These are phyloP conservation scores for Fusarium agapanthi DNA, from an alignment of 2,329 filamentous ascomycete species.

Conservation along the genomic window DNA sequence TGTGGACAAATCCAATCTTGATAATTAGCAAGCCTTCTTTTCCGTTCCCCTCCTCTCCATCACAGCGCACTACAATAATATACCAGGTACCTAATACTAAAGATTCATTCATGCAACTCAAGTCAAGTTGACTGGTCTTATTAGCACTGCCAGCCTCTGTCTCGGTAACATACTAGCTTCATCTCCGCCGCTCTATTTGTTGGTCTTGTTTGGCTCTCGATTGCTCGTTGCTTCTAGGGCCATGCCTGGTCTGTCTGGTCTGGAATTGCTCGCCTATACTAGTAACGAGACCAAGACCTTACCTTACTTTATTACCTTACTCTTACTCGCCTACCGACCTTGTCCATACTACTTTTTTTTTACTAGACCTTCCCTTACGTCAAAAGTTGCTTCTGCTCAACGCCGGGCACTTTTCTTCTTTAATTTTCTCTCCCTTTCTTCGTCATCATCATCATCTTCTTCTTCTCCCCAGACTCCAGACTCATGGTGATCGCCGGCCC, in stretches of 20 bases:
- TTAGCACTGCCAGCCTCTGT: conserved; percentile 18
- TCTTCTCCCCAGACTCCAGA: conserved; percentile 12
- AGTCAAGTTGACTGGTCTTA: conserved; percentile 15
- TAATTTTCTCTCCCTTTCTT: conserved; percentile 12
- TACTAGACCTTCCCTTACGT: conserved; percentile 11
- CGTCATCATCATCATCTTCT: background rate
- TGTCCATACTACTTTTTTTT: background rate
- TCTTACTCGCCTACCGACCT: conserved; percentile 6
- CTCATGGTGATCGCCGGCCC: conserved; percentile 12
- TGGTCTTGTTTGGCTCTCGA: conserved; percentile 14
- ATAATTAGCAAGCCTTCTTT: background rate
- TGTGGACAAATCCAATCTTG: background rate
- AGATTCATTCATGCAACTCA: background rate
- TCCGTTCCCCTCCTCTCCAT: background rate
- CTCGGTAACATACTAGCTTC: conserved; percentile 38
- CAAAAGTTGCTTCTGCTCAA: conserved; percentile 26
- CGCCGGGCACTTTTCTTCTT: background rate
- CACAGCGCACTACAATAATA: conserved; percentile 1
- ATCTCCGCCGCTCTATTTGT: conserved; percentile 24
- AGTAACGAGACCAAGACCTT: background rate
- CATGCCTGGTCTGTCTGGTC: conserved; percentile 14
- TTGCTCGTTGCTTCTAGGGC: conserved; percentile 29
- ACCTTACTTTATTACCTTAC: background rate
- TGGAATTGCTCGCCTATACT: conserved; percentile 14
- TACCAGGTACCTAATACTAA: background rate